Conservation (phyloP, 2,329 filamentous ascomycete genomes). For the Alternaria dauci region DNA sequence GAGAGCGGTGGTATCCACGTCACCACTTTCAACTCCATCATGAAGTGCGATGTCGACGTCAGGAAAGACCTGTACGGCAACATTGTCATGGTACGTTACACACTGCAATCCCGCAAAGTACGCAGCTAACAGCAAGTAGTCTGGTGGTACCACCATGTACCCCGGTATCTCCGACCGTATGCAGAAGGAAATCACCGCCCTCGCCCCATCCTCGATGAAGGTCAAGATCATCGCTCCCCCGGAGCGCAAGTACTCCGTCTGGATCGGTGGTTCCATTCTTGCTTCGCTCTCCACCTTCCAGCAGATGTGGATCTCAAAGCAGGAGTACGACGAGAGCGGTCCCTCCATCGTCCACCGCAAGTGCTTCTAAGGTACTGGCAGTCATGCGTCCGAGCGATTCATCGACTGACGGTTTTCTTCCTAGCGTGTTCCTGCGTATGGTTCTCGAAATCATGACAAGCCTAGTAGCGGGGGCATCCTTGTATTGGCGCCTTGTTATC, state of each 20-base stretch:
- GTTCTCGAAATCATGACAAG: conserved; percentile 49
- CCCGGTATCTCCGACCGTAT: conserved; percentile 99
- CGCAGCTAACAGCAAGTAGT: conserved; percentile 65
- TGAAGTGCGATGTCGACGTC: conserved; percentile 99
- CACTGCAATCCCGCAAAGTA: conserved; percentile 4
- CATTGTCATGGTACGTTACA: conserved; percentile 94
- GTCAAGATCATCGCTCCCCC: conserved; percentile 99
- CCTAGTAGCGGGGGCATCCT: conserved; percentile 49
- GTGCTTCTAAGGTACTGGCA: conserved; percentile 90
- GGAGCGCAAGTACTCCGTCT: conserved; percentile 99
- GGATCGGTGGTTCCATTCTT: conserved; percentile 99
- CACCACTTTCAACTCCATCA: conserved; percentile 99
- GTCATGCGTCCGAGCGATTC: conserved; percentile 10
- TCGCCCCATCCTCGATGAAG: conserved; percentile 99
- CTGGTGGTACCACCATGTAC: conserved; percentile 99
- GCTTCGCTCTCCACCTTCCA: conserved; percentile 99
- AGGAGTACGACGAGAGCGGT: conserved; percentile 99
- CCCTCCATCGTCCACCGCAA: conserved; percentile 99
- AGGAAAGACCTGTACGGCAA: conserved; percentile 99
- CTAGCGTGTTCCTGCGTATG: conserved; percentile 48
- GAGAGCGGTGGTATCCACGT: conserved; percentile 99
- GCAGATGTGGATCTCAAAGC: conserved; percentile 99
- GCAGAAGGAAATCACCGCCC: conserved; percentile 99
- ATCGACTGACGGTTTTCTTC: conserved; percentile 33
- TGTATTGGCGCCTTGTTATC: conserved; percentile 48